Evolutionary conservation across 768 basidiomycete genomes (phyloP).

Genomic region (Auriculariales sp.): DNA sequence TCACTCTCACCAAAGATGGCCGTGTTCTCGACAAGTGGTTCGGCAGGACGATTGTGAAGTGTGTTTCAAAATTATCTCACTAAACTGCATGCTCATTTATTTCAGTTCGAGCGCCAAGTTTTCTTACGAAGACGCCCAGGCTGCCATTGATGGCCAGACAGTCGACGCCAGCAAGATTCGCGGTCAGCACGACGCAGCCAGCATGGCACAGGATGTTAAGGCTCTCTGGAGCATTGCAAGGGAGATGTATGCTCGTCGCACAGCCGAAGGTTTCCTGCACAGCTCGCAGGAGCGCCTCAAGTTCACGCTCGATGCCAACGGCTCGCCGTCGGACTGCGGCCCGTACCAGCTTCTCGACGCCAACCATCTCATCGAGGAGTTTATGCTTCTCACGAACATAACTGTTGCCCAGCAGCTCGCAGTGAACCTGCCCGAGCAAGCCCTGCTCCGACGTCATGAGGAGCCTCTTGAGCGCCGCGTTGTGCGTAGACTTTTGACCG

Average conservation of each 20-base stretch:
- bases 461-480: slow-evolving; percentile 83
- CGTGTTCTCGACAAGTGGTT: slow-evolving; percentile 82
- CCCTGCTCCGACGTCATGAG: slow-evolving; percentile 91
- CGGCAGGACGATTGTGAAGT: slow-evolving; percentile 86
- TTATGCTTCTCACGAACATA: slow-evolving; percentile 88
- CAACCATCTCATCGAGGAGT: slow-evolving; percentile 82
- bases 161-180: slow-evolving; percentile 37
- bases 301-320: slow-evolving; percentile 69
- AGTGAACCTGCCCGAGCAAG: slow-evolving; percentile 88
- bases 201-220: slow-evolving; percentile 65
- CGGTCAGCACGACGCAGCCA: slow-evolving; percentile 42
- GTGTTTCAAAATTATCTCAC: slow-evolving; percentile 11
- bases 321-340: slow-evolving; percentile 66
- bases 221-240: slow-evolving; percentile 50
- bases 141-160: slow-evolving; percentile 59
- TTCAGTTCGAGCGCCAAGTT: slow-evolving; percentile 74
- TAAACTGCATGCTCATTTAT: slow-evolving; percentile 6
- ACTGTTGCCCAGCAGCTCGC: slow-evolving; percentile 88
- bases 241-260: slow-evolving; percentile 56
- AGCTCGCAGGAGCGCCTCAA: slow-evolving; percentile 53
- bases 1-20: slow-evolving; percentile 74
- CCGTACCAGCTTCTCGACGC: slow-evolving; percentile 55
- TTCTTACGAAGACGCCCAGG: slow-evolving; percentile 69
- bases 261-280: slow-evolving; percentile 66
- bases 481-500: slow-evolving; percentile 27